Evolutionary conservation across 345 rosid species (phyloP), one percentile per base, ranked within the genome.

Genomic region (Linum tenue): DNA sequence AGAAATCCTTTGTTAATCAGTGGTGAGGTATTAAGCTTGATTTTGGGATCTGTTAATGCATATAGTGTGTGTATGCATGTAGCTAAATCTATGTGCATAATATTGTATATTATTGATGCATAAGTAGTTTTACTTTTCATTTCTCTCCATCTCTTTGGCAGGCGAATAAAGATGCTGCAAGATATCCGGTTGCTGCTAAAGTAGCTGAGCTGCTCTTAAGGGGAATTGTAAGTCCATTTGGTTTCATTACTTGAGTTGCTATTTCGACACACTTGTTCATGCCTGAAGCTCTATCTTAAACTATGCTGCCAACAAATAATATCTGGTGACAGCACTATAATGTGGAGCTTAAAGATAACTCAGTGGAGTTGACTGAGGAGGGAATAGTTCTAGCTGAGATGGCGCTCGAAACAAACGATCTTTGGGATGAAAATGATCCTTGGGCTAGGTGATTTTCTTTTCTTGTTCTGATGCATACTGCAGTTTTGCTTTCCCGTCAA

Each of bases 341-440:
- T 59, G 86, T 78, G 73, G 96, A 89, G 77, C 82, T 92, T 64
- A 92, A 89, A 84, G 92, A 89, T 73, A 89, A 92, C 76, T 85
- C 98, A 64, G 98, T 92, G 75, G 98, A 92, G 84, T 80, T 92
- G 81, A 92, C 95, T 6, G 98, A 89, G 66, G 91, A 87, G 70
- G 98, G 98, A 74, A 92, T 92, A 77, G 70, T 75, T 42, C 95
- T 92, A 59, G 89, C 98, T 60, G 98, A 92, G 85, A 79, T 84
- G 91, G 98, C 95, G 73, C 96, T 92, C 66, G 96, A 89, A 76
- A 92, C 98, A 55, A 75, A 78, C 76, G 98, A 92, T 74, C 78
- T 92, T 59, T 92, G 98, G 98, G 95, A 89, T 70, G 98, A 92
- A 73, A 92, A 82, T 82, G 96, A 92, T 74, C 98, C 91, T 60